Evolutionary conservation across 352 stramenopile genomes (phyloP), one percentile per base, ranked within the genome.

Genomic region (Phytophthora agathidicida): DNA sequence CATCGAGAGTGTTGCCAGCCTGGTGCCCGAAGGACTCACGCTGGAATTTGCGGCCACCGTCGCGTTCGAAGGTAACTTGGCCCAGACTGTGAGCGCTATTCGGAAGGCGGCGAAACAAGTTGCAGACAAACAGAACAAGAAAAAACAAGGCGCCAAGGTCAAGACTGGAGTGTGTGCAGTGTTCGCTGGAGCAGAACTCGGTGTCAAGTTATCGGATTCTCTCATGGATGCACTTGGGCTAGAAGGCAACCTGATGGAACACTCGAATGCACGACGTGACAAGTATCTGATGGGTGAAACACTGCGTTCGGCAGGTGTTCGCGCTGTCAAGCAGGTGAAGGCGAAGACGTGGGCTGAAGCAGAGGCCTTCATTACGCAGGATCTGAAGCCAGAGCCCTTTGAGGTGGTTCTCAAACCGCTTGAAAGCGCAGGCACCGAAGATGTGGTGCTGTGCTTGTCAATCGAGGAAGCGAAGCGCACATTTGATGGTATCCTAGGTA

Each of bases 361-460:
- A 0, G 71, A 87, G 49, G 64, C 65, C 23, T 97, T 96, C 23
- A 86, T 94, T 42, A 55, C 68, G 19, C 61, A 88, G 23, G 71
- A 84, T 31, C 65, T 93, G 10, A 74, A 82, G 51, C 77, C 84
- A 14, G 69, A 68, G 35, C 77, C 86, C 32, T 89, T 94, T 32
- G 82, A 95, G 62, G 86, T 96, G 37, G 88, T 97, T 19, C 77
- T 99, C 14, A 99, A 99, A 68, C 96, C 79, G 3, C 67, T 94
- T 20, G 79, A 93, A 36, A 92, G 81, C 54, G 80, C 75, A 1
- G 80, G 83, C 22, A 91, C 83, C 0, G 82, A 91, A 62, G 82
- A 92, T 58, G 85, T 93, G 8, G 73, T 89, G 33, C 65, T 98
- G 4, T 93, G 87, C 45, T 46, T 91, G 20, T 92, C 80, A 5